phyloP scores from a whole-genome alignment of 2,329 filamentous ascomycete species.

The Lasiodiplodia citricola region DNA sequence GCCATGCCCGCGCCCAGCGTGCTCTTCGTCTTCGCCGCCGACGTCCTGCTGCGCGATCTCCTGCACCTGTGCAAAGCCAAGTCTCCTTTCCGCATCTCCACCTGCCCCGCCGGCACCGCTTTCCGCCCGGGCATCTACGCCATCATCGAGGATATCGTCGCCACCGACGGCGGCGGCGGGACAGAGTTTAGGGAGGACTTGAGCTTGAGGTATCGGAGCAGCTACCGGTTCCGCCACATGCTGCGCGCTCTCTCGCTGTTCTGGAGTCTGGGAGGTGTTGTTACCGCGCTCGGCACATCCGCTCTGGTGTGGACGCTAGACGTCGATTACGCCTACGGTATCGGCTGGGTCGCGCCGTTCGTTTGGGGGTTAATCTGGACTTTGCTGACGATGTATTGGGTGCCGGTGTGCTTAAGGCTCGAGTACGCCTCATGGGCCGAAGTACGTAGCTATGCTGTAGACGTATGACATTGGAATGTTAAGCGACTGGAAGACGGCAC shows the following conservation, averaged over 20 bases:
- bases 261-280: neutral
- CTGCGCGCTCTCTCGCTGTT: constrained; percentile 5
- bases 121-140: constrained; percentile 1
- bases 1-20: neutral
- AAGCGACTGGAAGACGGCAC: neutral
- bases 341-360: neutral
- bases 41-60: neutral
- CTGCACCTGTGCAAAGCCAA: neutral
- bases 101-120: neutral
- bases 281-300: neutral
- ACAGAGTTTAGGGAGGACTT: neutral
- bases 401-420: neutral
- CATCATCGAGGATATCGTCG: neutral
- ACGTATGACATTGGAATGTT: neutral
- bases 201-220: neutral
- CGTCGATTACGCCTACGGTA: neutral
- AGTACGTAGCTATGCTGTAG: neutral
- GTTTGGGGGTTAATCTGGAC: neutral
- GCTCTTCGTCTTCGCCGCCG: neutral
- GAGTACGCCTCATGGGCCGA: neutral
- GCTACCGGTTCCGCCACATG: neutral
- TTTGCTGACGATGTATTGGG: neutral
- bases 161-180: neutral
- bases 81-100: neutral
- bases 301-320: neutral